Conservation (phyloP, 495 filamentous ascomycete species). For the Acidomyces sp. region DNA sequence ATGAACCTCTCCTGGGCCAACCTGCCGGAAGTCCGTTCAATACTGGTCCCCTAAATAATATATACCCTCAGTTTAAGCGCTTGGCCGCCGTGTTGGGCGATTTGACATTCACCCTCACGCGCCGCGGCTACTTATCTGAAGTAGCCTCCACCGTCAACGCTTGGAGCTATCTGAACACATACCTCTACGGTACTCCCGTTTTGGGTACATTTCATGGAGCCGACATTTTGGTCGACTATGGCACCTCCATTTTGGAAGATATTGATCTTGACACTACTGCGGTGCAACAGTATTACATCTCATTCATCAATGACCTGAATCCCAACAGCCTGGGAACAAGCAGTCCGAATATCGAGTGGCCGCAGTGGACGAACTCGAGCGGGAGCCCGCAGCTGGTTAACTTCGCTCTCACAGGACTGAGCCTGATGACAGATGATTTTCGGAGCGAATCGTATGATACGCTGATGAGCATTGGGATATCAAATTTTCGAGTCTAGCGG, state of each 20-base stretch:
- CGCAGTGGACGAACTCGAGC: conserved; percentile 1
- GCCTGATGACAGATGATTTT: conserved; percentile 1
- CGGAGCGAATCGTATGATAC: not conserved
- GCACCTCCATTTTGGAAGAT: not conserved
- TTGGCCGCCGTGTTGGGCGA: conserved; percentile 65
- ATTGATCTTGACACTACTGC: conserved; percentile 4
- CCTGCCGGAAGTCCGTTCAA: conserved; percentile 51
- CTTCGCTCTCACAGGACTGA: not conserved
- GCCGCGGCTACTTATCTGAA: conserved; percentile 40
- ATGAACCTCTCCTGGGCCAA: conserved; percentile 22
- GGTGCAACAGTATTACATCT: conserved; percentile 20
- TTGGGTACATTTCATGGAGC: conserved; percentile 61
- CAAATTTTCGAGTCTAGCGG: too few species aligned
- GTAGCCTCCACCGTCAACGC: conserved; percentile 20
- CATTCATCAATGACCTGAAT: conserved; percentile 18
- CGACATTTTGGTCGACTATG: conserved; percentile 34
- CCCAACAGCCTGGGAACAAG: conserved; percentile 13
- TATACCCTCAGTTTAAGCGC: conserved; percentile 65
- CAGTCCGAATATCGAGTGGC: conserved; percentile 12
- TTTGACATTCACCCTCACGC: conserved; percentile 49
- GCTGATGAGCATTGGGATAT: too few species aligned
- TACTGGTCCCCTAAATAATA: conserved; percentile 47
- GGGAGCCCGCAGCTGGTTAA: conserved; percentile 7
- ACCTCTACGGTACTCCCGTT: conserved; percentile 53
- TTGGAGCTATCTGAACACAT: conserved; percentile 62